Evolutionary conservation across 2,329 filamentous ascomycete genomes (phyloP).

Genomic region (Karstenula rhodostoma): DNA sequence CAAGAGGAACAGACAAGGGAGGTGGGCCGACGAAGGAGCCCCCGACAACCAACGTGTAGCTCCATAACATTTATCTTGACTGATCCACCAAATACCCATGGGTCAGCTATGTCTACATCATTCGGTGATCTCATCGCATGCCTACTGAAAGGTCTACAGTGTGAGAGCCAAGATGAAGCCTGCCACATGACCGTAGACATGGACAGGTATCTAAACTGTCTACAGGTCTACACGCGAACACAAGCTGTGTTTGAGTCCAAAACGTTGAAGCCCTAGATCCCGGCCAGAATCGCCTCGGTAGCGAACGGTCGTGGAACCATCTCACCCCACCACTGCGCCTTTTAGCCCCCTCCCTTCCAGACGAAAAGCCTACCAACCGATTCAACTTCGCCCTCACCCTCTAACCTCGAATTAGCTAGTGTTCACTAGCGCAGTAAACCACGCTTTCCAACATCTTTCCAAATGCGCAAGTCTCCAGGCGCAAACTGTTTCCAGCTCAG

Average conservation of each 20-base stretch:
- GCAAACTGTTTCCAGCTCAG: too few relatives aligned
- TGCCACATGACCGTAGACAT: neutral
- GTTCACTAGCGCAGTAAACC: slow-evolving; percentile 9
- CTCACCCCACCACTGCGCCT: slow-evolving; percentile 1
- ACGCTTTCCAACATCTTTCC: neutral
- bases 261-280: neutral
- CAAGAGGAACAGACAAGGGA: slow-evolving; percentile 9
- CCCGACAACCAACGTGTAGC: neutral
- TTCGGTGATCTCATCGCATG: neutral
- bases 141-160: neutral
- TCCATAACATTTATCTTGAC: neutral
- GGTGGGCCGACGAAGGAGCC: neutral
- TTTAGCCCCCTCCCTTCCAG: neutral
- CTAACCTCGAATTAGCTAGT: slow-evolving; percentile 12
- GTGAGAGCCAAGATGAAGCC: neutral
- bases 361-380: neutral
- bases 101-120: neutral
- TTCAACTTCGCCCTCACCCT: neutral
- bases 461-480: neutral
- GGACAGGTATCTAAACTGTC: neutral
- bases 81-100: neutral
- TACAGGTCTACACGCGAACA: too few relatives aligned
- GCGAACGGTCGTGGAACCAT: neutral
- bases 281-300: neutral
- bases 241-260: too few relatives aligned